These are phyloP conservation scores for Solanum appendiculatum DNA, from an alignment of 257 asterid species.

Conservation along the genomic window DNA sequence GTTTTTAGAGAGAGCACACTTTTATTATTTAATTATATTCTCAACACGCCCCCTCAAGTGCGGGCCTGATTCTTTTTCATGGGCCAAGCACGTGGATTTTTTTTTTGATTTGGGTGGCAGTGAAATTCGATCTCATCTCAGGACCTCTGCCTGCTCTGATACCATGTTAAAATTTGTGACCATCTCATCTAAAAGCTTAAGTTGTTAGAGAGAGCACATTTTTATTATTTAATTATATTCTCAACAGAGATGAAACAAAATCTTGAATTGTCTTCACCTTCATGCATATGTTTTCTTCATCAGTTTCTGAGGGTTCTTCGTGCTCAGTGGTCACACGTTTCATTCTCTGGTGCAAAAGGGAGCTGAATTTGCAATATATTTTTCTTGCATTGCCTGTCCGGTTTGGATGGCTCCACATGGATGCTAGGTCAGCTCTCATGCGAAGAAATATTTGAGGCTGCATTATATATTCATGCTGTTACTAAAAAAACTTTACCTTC, in stretches of 20 bases:
- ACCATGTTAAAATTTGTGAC: too few relatives aligned
- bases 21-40: too few relatives aligned
- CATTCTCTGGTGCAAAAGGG: slow-evolving; percentile 13
- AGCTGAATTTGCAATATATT: slow-evolving; percentile 35
- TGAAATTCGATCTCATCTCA: too few relatives aligned
- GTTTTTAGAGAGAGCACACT: too few relatives aligned
- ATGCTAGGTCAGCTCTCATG: slow-evolving; percentile 80
- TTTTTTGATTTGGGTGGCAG: too few relatives aligned
- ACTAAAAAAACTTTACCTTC: background rate
- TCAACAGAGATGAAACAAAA: background rate
- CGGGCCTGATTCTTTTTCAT: too few relatives aligned
- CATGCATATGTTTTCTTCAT: slow-evolving; percentile 56
- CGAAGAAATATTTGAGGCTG: slow-evolving; percentile 79
- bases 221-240: too few relatives aligned
- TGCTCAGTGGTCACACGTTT: slow-evolving; percentile 16
- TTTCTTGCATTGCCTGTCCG: slow-evolving; percentile 51
- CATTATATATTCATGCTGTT: slow-evolving; percentile 9
- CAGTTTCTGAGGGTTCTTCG: slow-evolving; percentile 40
- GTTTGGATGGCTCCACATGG: slow-evolving; percentile 72
- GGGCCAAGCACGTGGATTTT: too few relatives aligned
- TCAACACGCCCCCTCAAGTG: too few relatives aligned
- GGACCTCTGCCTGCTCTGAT: too few relatives aligned
- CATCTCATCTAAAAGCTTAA: too few relatives aligned
- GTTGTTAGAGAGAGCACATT: too few relatives aligned
- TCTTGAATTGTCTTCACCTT: slow-evolving; percentile 30